phyloP scores from a whole-genome alignment of 441 rosid species.

The Pelargonium australe region DNA sequence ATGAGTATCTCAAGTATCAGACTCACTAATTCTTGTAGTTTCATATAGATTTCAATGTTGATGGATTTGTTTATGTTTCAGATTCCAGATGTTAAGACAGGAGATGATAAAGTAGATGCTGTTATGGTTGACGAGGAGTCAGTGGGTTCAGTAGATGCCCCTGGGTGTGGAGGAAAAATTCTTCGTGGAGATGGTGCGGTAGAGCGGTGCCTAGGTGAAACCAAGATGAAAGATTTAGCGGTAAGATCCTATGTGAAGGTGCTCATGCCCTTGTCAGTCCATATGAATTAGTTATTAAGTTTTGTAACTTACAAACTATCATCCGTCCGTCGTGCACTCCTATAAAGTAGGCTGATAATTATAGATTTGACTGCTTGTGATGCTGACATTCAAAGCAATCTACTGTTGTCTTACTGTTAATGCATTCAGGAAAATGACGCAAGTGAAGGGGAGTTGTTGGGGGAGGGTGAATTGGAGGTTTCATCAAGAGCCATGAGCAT shows the following conservation, averaged over 20 bases:
- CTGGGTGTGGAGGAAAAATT: constrained; percentile 67
- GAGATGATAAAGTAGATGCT: constrained; percentile 60
- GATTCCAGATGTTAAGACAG: constrained; percentile 76
- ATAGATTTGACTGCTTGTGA: too few species aligned
- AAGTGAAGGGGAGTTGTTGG: constrained; percentile 32
- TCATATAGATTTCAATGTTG: not conserved
- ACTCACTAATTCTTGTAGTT: too few species aligned
- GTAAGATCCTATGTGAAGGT: constrained; percentile 27
- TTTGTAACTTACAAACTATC: too few species aligned
- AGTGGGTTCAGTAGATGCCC: constrained; percentile 45
- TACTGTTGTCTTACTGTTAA: not conserved
- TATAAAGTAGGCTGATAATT: constrained; percentile 37
- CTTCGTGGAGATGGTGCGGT: constrained; percentile 72
- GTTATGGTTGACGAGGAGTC: constrained; percentile 79
- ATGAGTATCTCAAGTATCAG: too few species aligned
- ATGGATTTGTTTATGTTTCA: constrained; percentile 28
- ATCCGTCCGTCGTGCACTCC: too few species aligned
- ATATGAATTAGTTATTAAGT: too few species aligned
- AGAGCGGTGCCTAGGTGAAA: constrained; percentile 43
- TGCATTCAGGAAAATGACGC: constrained; percentile 39
- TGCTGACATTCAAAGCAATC: too few species aligned
- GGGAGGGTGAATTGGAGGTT: constrained; percentile 49
- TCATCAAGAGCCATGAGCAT: constrained; percentile 65
- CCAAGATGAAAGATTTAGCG: constrained; percentile 32
- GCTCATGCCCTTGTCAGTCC: too few species aligned